Evolutionary conservation across 2,329 filamentous ascomycete species (phyloP), one percentile per base, ranked within the genome.

Genomic region (Whalleya microplaca): DNA sequence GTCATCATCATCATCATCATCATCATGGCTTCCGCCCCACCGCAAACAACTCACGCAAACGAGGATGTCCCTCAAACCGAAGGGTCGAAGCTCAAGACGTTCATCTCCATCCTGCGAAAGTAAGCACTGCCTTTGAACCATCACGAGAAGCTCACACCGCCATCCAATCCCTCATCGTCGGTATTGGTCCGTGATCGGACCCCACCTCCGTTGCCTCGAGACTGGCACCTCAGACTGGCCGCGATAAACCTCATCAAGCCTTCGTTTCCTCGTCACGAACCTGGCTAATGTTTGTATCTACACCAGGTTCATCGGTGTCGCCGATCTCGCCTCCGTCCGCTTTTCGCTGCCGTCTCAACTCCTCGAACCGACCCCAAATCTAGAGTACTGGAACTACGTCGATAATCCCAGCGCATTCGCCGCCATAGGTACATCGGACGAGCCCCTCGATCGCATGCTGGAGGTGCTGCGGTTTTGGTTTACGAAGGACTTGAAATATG

Each of bases 371-470:
- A 96, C 91, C 3, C 95, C 95, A 50, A 99, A 99, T 74, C 81
- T 99, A 72, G 95, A 99, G 79, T 99, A 98, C 78, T 99, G 95
- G 95, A 96, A 96, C 70, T 99, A 99, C 71, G 82, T 99, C 72
- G 95, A 99, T 75, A 86, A 92, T 66, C 94, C 94, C 20, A 96
- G 96, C 74, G 91, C 93, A 46, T 97, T 99, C 63, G 78, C 86
- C 63, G 84, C 84, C 45, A 89, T 89, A 68, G 95, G 94, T 67
- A 94, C 94, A 67, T 95, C 94, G 18, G 90, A 98, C 66, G 92
- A 98, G 66, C 85, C 90, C 10, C 80, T 98, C 53, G 94, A 95
- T 66, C 92, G 95, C 66, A 97, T 97, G 91, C 84, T 99, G 49
- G 93, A 94, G 70, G 92, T 96, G 27, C 77, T 98, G 67, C 88